Base-by-base conservation (phyloP, 805 yeast genomes). In the Myxozyma neglecta region DNA sequence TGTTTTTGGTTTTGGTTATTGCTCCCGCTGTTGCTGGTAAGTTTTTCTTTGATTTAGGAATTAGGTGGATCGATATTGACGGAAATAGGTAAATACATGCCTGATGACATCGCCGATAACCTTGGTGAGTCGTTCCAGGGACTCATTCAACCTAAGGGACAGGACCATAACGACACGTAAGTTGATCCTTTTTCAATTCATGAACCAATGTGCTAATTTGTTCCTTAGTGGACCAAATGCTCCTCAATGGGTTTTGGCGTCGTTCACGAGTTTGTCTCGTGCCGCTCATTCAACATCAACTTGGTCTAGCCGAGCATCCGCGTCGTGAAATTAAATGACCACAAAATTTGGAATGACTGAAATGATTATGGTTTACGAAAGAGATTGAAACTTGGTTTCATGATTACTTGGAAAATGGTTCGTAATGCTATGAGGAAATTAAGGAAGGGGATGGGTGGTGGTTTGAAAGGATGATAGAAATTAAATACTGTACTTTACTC, bases 1-100 rank as follows among this genome's bases (percentile, higher is more conserved):
- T 90, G 63, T 91, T 91, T 70, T 84, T 85, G 67, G 87, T 83
- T 52, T 77, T 93, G 75, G 86, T 94, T 72, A 87, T 86, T 67
- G 97, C 94, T 49, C 99, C 99, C 68, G 97, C 97, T 40, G 87
- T 83, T 67, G 98, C 93, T 34, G 84, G 90, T 51, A 78, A 81
- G 57, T 74, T 53, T 13, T 53, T 39, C 55, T 14, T 20, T 50
- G 24, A 24, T 24, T 34, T 13, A 16, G 7, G 11, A 6, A 24
- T 24, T 3, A 24, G 29, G 9, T 14, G 13, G 45, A 18, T 13
- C 35, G 36, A 10, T 16, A 36, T 53, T 50, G 43, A 53, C 44
- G 13, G 13, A 11, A 56, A 50, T 39, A 60, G 64, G 65, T 45
- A 64, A 64, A 51, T 64, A 64, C 49, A 52, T 61, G 53, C 63